Conservation (phyloP, 352 stramenopile species). For the Pythium guiyangense region DNA sequence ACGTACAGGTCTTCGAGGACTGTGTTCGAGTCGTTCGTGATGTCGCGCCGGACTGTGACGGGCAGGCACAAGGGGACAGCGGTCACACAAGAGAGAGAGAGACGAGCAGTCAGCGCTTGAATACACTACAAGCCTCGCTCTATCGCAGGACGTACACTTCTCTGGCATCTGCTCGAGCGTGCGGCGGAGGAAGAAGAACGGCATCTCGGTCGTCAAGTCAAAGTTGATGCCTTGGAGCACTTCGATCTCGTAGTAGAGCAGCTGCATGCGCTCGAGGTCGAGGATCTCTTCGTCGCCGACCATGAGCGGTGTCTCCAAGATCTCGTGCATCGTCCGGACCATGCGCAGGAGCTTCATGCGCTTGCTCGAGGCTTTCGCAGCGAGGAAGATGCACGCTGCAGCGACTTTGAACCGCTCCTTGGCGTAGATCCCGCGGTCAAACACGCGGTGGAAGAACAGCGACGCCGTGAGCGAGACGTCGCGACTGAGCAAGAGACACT, state of each 20-base stretch:
- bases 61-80: background rate
- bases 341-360: slow-evolving; percentile 86
- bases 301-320: slow-evolving; percentile 65
- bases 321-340: slow-evolving; percentile 83
- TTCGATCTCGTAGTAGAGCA: slow-evolving; percentile 85
- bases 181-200: slow-evolving; percentile 62
- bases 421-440: slow-evolving; percentile 77
- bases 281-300: slow-evolving; percentile 77
- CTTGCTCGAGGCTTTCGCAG: slow-evolving; percentile 80
- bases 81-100: background rate
- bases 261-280: slow-evolving; percentile 80
- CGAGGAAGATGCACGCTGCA: slow-evolving; percentile 74
- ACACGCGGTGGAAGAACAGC: slow-evolving; percentile 78
- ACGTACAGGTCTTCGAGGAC: slow-evolving; percentile 67
- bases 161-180: slow-evolving; percentile 68
- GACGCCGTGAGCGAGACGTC: slow-evolving; percentile 72
- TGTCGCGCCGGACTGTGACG: slow-evolving; percentile 38
- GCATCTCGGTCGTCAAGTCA: slow-evolving; percentile 74
- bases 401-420: slow-evolving; percentile 80
- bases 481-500: slow-evolving; percentile 56
- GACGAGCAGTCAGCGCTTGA: slow-evolving; percentile 1
- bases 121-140: slow-evolving; percentile 1
- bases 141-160: slow-evolving; percentile 38
- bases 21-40: slow-evolving; percentile 43
- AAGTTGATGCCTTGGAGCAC: slow-evolving; percentile 80